Evolutionary conservation across 176 grass and related monocot genomes (phyloP).

Genomic region (Juncus effusus): DNA sequence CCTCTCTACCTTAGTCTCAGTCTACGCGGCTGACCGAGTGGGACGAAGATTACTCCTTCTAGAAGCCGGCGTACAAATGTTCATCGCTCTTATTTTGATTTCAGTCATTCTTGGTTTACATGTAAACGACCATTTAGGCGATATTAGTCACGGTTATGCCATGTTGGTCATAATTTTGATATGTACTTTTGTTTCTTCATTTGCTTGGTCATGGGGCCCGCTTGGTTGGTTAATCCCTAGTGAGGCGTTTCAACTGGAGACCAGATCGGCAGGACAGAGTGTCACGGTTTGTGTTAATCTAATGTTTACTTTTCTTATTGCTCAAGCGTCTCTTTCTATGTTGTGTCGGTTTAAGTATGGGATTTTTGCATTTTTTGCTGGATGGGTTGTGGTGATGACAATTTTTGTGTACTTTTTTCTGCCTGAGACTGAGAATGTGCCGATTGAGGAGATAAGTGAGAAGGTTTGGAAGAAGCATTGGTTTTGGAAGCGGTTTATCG

Average conservation of each 20-base stretch:
- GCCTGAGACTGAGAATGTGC: slow-evolving; percentile 40
- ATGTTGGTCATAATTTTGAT: slow-evolving; percentile 22
- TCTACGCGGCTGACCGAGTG: slow-evolving; percentile 67
- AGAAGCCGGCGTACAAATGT: slow-evolving; percentile 96
- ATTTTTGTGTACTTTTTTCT: slow-evolving; percentile 24
- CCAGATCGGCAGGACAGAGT: slow-evolving; percentile 25
- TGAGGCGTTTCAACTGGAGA: slow-evolving; percentile 41
- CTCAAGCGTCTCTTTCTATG: slow-evolving; percentile 24
- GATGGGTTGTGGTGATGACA: slow-evolving; percentile 31
- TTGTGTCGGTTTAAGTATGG: slow-evolving; percentile 22
- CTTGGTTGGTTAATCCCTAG: slow-evolving; percentile 39
- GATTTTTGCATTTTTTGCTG: slow-evolving; percentile 30
- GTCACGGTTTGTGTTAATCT: slow-evolving; percentile 20
- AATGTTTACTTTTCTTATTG: slow-evolving; percentile 31
- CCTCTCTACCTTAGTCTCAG: slow-evolving; percentile 77
- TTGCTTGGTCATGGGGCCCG: slow-evolving; percentile 43
- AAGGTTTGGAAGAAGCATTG: slow-evolving; percentile 38
- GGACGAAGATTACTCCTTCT: slow-evolving; percentile 76
- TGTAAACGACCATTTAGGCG: slow-evolving; percentile 40
- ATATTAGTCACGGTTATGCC: slow-evolving; percentile 7
- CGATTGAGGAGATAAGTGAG: slow-evolving; percentile 35
- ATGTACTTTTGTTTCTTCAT: slow-evolving; percentile 20
- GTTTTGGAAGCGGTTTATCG: slow-evolving; percentile 33
- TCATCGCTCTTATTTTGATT: slow-evolving; percentile 65
- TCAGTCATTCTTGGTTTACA: slow-evolving; percentile 54